These are phyloP conservation scores for Apiospora koreana DNA, from an alignment of 2,329 filamentous ascomycete genomes.

Conservation along the genomic window DNA sequence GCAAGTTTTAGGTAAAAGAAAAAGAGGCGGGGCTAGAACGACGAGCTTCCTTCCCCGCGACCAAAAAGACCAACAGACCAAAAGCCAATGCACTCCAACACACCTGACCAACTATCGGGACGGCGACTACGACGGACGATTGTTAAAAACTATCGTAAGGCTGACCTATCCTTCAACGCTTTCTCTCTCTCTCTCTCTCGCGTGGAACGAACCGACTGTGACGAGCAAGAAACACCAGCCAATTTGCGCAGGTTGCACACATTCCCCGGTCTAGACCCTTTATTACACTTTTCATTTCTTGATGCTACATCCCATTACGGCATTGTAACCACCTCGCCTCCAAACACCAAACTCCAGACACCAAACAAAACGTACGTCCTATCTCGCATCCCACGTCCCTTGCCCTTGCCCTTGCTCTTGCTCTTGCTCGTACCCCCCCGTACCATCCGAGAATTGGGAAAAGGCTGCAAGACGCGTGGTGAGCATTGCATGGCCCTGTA, in stretches of 20 bases:
- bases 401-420: too few relatives aligned
- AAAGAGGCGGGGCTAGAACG: too few relatives aligned
- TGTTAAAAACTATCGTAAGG: not conserved
- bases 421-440: too few relatives aligned
- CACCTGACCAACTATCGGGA: not conserved
- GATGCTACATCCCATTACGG: not conserved
- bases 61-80: not conserved
- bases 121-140: not conserved
- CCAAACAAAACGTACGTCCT: not conserved
- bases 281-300: not conserved
- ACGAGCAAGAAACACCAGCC: not conserved
- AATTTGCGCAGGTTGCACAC: not conserved
- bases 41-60: constrained; percentile 1
- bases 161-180: not conserved
- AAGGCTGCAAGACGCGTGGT: constrained; percentile 1
- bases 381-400: not conserved
- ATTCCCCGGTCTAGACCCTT: not conserved
- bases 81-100: not conserved
- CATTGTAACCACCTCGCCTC: not conserved
- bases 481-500: constrained; percentile 1
- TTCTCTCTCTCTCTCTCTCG: too few relatives aligned
- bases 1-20: too few relatives aligned
- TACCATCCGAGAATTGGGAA: not conserved
- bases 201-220: not conserved
- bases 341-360: not conserved